Base-by-base conservation (phyloP, 2,329 filamentous ascomycete species). In the Penicillium sp. region DNA sequence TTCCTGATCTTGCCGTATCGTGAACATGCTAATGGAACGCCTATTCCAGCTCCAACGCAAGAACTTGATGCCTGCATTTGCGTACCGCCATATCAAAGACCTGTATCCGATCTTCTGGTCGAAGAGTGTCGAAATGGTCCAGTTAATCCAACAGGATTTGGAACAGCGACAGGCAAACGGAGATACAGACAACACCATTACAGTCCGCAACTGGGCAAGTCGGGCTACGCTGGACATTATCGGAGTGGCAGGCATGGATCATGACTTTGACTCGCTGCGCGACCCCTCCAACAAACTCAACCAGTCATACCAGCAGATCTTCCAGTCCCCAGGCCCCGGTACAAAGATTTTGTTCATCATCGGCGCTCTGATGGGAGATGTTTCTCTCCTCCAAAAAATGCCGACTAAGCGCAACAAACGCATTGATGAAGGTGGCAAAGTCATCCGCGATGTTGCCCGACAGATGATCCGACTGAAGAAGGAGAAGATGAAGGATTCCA, bases 61-160 rank as follows among this genome's bases (percentile, higher is more conserved):
- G 73, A 87, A 89, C 59, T 84, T 96, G 17, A 86, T 89, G 78
- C 92, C 92, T 0, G 90, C 91, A 1, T 96, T 96, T 74, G 83
- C 87, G n/a, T 96, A 91, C 71, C 85, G 92, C 22, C 90, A 96
- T 69, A 82, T 96, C 73, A 96, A 95, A 72, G 85, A 94, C 60
- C 79, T 96, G 14, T 95, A 96, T 68, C 89, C 91, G 0, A 78
- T 90, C 5, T 96, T 97, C 75, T 96, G 92, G 92, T 69, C 77
- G 20, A 96, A 96, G 76, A 84, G 88, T 0, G 75, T 83, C 7
- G 88, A 94, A 71, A 84, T 88, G 67, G 86, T 88, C 5, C 75
- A 84, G 20, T 83, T 83, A 52, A 88, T 96, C 58, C 77, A 66
- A 70, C 75, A 63, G 71, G 82, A 72, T 62, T 64, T 82, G 66